Base-by-base conservation (phyloP, 805 yeast genomes). In the Metschnikowia chrysomelidarum region DNA sequence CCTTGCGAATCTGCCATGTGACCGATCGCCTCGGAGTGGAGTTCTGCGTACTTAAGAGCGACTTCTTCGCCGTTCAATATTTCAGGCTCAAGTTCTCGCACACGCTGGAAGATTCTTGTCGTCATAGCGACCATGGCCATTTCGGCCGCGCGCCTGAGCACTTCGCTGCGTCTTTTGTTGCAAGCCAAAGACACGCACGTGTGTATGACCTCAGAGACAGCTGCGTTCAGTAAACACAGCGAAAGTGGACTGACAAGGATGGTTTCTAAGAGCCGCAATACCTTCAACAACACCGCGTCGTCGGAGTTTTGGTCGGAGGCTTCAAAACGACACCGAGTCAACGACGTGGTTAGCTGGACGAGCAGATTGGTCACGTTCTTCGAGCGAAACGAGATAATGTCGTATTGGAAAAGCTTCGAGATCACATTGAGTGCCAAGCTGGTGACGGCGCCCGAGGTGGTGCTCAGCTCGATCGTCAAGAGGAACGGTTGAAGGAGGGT, bases 281-380 rank as follows among this genome's bases (percentile, higher is more conserved):
- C 95, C 53, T 86, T 86, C 33, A 91, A 70, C 29, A 93, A 65
- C 3, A 93, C 91, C 0, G 94, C 85, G 56, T 93, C 98, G 62
- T 93, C 98, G 27, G 87, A 82, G 22, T 82, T 75, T 56, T 87
- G 95, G 54, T 89, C 96, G 0, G 93, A 83, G 2, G 96, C 96
- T 65, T 93, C 97, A 56, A 93, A 93, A 29, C 96, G 76, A 61
- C 98, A 93, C 56, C 87, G 96, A 1, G 98, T 86, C 43, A 93
- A 70, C 0, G 97, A 76, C 20, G 76, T 75, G 7, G 82, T 75
- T 30, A 84, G 71, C 51, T 85, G 87, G 12, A 78, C 73, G 42
- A 86, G 60, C 1, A 83, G 73, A 30, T 64, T 70, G 20, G 67
- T 71, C 14, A 84, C 60, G 38, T 82, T 80, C 19, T 67, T 63